Conservation (phyloP, 2,329 filamentous ascomycete genomes). For the Daldinia eschscholtzii region DNA sequence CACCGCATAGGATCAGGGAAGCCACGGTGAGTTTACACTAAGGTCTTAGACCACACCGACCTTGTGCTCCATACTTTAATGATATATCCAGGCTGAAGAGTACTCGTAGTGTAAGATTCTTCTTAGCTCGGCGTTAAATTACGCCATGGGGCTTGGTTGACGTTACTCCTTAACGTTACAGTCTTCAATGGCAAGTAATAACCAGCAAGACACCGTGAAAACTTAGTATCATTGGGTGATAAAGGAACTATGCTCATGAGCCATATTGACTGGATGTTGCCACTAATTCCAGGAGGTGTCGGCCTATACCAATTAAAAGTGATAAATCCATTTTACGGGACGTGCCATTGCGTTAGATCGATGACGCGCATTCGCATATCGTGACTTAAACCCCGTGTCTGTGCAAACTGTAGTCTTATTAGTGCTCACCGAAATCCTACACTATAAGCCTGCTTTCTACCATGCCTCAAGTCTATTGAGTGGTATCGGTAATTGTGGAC, state of each 20-base stretch:
- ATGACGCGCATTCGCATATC: slow-evolving; percentile 5
- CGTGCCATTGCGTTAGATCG: slow-evolving; percentile 3
- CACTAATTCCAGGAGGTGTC: slow-evolving; percentile 1
- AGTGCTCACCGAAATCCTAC: background rate
- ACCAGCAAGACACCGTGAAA: background rate
- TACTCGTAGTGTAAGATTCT: background rate
- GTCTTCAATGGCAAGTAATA: background rate
- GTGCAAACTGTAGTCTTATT: background rate
- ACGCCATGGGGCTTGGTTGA: background rate
- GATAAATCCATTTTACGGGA: background rate
- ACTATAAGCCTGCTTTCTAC: background rate
- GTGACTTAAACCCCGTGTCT: slow-evolving; percentile 3
- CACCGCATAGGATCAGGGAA: background rate
- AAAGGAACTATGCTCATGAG: slow-evolving; percentile 5
- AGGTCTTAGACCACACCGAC: background rate
- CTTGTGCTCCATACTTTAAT: background rate
- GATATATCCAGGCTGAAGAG: background rate
- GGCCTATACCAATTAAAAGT: slow-evolving; percentile 10
- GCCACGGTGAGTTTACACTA: background rate
- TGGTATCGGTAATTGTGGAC: background rate
- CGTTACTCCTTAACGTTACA: background rate
- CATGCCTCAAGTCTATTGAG: background rate
- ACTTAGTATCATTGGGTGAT: slow-evolving; percentile 11
- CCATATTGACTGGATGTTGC: slow-evolving; percentile 4
- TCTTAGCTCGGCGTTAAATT: background rate